A percentile compares a stretch with the other conserved stretches of the same genome.
phyloP scores from a whole-genome alignment of 23 red algal species.

The Porphyridium purpureum region DNA sequence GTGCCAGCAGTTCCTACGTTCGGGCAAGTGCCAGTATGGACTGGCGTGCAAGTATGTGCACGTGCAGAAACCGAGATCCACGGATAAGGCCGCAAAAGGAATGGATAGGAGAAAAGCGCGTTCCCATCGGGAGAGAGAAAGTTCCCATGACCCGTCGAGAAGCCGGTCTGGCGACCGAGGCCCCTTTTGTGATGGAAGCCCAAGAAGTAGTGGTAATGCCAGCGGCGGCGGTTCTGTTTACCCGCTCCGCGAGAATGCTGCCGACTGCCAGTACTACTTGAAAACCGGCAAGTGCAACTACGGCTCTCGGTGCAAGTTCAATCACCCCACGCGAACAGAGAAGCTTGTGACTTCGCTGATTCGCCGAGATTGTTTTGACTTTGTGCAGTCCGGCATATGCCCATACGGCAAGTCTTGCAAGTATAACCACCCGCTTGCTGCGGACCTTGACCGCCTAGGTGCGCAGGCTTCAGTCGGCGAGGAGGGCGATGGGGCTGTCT shows the following conservation, averaged over 20 bases:
- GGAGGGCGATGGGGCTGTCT: too few species aligned
- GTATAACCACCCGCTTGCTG: conserved; percentile 93
- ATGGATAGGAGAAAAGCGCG: background rate
- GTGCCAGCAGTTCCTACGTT: conserved; percentile 39
- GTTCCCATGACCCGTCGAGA: background rate
- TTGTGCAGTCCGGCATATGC: conserved; percentile 43
- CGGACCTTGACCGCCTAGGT: too few species aligned
- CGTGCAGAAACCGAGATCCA: background rate
- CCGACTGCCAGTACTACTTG: conserved; percentile 64
- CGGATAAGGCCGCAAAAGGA: background rate
- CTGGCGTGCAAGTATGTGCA: conserved; percentile 50
- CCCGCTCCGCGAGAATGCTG: conserved; percentile 23
- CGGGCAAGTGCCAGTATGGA: conserved; percentile 49
- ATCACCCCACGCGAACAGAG: conserved; percentile 61
- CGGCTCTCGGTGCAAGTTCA: conserved; percentile 67
- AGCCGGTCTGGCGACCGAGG: background rate
- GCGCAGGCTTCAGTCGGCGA: too few species aligned
- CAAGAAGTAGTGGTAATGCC: background rate
- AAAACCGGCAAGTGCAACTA: conserved; percentile 81
- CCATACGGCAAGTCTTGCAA: conserved; percentile 62
- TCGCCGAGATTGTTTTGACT: conserved; percentile 77
- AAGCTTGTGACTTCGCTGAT: conserved; percentile 43
- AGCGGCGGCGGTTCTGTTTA: background rate
- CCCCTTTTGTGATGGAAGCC: background rate
- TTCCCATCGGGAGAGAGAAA: background rate